Percentiles rank a stretch among this genome's conserved stretches.
Conservation (phyloP, 2,329 filamentous ascomycete genomes). For the Exophiala lecanii-corni region DNA sequence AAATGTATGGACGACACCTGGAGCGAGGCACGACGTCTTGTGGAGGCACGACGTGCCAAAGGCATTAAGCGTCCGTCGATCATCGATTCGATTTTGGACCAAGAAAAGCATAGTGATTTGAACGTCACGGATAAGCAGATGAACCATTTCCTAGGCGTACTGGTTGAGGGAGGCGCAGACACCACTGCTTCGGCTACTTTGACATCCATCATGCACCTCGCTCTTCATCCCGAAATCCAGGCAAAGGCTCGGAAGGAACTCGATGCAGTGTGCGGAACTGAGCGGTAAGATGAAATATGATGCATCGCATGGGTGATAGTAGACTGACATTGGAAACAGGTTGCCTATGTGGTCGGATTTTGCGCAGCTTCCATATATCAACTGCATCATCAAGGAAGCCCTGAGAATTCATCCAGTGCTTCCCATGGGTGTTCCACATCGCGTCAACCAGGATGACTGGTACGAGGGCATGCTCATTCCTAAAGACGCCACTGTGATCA, state of each 20-base stretch:
- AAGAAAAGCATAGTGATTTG: slow-evolving; percentile 11
- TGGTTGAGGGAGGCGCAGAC: slow-evolving; percentile 15
- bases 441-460: slow-evolving; percentile 44
- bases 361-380: slow-evolving; percentile 29
- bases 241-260: slow-evolving; percentile 45
- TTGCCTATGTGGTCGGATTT: slow-evolving; percentile 31
- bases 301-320: too few relatives aligned
- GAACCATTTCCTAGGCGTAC: slow-evolving; percentile 12
- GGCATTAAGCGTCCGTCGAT: slow-evolving; percentile 8
- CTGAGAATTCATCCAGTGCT: slow-evolving; percentile 22
- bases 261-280: slow-evolving; percentile 44
- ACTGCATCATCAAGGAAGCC: slow-evolving; percentile 30
- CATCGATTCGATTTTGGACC: slow-evolving; percentile 12
- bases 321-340: too few relatives aligned
- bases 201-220: slow-evolving; percentile 29
- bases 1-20: slow-evolving; percentile 17
- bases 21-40: slow-evolving; percentile 6
- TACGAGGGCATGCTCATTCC: slow-evolving; percentile 45
- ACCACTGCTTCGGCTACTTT: slow-evolving; percentile 11
- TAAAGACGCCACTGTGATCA: slow-evolving; percentile 43
- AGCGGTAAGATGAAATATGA: too few relatives aligned
- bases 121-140: slow-evolving; percentile 7
- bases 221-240: slow-evolving; percentile 48
- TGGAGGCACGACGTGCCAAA: slow-evolving; percentile 5
- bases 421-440: background rate